Conservation (phyloP, 108 stramenopile genomes). For the Heterococcus sp. region DNA sequence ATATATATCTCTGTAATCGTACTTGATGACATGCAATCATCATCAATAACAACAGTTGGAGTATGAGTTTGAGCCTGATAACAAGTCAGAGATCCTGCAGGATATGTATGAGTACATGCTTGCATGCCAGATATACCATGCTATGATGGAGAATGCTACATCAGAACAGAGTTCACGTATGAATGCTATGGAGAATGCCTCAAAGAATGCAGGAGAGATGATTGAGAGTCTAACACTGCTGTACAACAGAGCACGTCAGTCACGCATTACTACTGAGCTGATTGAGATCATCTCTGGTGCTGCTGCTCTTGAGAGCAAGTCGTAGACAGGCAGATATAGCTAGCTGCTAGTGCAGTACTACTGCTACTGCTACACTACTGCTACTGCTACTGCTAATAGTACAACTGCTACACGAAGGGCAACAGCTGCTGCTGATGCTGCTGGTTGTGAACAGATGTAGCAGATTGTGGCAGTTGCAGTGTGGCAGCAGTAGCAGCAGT, state of each 20-base stretch:
- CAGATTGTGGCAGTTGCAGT: no score
- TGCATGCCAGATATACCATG: constrained; percentile 84
- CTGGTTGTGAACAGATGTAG: no score
- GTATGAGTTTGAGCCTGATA: constrained; percentile 92
- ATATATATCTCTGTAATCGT: no score
- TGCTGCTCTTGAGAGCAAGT: constrained; percentile 79
- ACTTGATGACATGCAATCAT: no score
- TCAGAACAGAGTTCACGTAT: constrained; percentile 97
- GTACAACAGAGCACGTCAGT: constrained; percentile 99
- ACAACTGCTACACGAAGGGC: no score
- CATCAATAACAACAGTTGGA: constrained; percentile 46
- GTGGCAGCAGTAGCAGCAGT: no score
- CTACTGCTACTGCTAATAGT: no score
- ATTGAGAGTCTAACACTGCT: constrained; percentile 91
- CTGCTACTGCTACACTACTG: no score
- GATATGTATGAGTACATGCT: constrained; percentile 92
- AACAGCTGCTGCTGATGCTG: no score
- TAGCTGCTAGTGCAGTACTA: no score
- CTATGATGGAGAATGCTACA: constrained; percentile 92
- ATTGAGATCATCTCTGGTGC: constrained; percentile 99
- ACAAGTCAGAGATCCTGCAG: constrained; percentile 80
- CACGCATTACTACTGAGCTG: constrained; percentile 99
- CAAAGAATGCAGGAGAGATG: constrained; percentile 97
- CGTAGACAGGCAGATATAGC: background rate
- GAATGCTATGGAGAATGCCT: constrained; percentile 99